A percentile compares a stretch with the other conserved stretches of the same genome.
Evolutionary conservation across 2,329 filamentous ascomycete genomes (phyloP).

Genomic region (Curvularia lunata): DNA sequence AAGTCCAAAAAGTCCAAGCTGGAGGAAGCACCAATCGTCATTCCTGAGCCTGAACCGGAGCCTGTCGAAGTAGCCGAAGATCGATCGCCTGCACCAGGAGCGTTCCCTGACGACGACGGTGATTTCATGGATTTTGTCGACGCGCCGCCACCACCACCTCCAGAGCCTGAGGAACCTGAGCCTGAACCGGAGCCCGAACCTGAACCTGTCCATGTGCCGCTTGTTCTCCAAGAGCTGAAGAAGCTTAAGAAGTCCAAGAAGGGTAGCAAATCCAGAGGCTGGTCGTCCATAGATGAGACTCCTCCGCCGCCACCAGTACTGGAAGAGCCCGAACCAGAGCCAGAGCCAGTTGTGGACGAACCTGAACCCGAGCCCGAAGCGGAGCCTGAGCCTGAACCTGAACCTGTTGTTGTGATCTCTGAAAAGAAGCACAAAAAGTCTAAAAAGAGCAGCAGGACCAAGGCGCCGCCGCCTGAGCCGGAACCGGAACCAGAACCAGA

Average conservation of each 20-base stretch:
- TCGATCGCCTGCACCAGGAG: conserved; percentile 53
- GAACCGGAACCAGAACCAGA: conserved; percentile 24
- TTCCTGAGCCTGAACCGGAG: conserved; percentile 44
- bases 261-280: conserved; percentile 65
- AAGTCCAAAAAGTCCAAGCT: conserved; percentile 41
- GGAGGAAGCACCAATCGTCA: conserved; percentile 26
- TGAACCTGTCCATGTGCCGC: conserved; percentile 18
- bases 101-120: conserved; percentile 55
- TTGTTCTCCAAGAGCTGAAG: conserved; percentile 27
- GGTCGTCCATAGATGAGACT: conserved; percentile 39
- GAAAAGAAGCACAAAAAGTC: conserved; percentile 32
- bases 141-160: conserved; percentile 11
- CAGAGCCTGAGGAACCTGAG: conserved; percentile 27
- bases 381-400: conserved; percentile 41
- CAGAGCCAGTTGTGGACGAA: conserved; percentile 39
- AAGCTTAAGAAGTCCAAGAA: conserved; percentile 39
- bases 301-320: conserved; percentile 34
- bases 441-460: conserved; percentile 40
- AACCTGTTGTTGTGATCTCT: conserved; percentile 34
- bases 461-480: conserved; percentile 35
- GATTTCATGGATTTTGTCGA: conserved; percentile 41
- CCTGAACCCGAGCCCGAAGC: conserved; percentile 39
- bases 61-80: conserved; percentile 40
- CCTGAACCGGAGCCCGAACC: conserved; percentile 41
- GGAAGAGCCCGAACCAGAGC: conserved; percentile 20